These are phyloP conservation scores for Gillenia trifoliata DNA, from an alignment of 306 rosid genomes.

Conservation along the genomic window DNA sequence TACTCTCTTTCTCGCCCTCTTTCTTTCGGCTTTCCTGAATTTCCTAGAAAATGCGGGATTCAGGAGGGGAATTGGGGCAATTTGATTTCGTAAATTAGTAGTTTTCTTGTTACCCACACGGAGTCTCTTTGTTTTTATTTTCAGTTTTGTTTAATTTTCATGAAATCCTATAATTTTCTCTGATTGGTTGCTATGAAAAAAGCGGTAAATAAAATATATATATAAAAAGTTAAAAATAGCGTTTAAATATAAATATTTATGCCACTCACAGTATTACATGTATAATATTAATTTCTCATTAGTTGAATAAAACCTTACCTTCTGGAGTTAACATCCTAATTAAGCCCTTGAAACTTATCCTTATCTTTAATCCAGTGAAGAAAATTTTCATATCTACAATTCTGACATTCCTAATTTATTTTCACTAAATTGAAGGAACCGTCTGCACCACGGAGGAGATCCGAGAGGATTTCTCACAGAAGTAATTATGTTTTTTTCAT, in stretches of 20 bases:
- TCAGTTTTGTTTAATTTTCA: too few species aligned
- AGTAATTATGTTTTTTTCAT: constrained; percentile 23
- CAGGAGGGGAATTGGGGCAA: too few species aligned
- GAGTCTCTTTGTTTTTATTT: neutral
- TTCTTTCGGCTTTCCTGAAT: too few species aligned
- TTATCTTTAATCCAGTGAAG: neutral
- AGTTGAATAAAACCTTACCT: neutral
- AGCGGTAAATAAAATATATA: neutral
- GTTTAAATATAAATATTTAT: too few species aligned
- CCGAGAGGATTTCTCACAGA: constrained; percentile 1
- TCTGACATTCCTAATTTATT: neutral
- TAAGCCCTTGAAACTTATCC: neutral
- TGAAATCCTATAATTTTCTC: neutral
- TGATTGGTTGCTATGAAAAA: neutral
- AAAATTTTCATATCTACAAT: neutral
- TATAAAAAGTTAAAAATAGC: too few species aligned
- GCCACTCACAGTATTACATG: too few species aligned
- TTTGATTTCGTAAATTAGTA: too few species aligned
- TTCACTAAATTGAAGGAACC: constrained; percentile 23
- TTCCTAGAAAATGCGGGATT: too few species aligned
- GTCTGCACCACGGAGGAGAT: neutral
- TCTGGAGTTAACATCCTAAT: neutral
- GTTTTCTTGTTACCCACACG: neutral
- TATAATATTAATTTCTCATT: too few species aligned
- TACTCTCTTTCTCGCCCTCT: constrained; percentile 6